Base-by-base conservation (phyloP, 192 early-diverging fungal genomes). In the Coemansia sp. region DNA sequence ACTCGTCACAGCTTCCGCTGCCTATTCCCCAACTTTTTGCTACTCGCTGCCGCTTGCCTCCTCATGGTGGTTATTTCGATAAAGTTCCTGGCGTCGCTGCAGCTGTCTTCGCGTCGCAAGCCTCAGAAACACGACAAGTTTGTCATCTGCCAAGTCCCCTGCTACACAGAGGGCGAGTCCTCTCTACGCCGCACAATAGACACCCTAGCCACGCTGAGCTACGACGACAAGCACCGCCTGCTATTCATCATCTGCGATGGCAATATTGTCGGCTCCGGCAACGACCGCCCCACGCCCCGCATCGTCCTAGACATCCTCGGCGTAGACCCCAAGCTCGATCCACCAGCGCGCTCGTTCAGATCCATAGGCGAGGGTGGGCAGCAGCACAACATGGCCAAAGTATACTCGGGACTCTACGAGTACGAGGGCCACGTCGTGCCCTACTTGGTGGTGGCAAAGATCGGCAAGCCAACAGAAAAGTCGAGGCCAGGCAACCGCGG, bases 271-370 rank as follows among this genome's bases (percentile, higher is more conserved):
- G 97, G 97, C 59, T 89, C 88, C 31, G 97, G 95, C 47, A 99
- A 99, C 82, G 95, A 97, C 75, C 87, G 90, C 28, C 93, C 97
- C 1, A 99, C 97, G 0, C 95, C 95, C 28, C 88, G 94, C 55
- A 99, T 99, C 64, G 95, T 97, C 6, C 82, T 99, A 56, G 94
- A 99, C 72, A 94, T 99, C 75, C 77, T 99, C 6, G 97, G 97
- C 31, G 93, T 95, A 3, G 92, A 94, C 68, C 86, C 88, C 18
- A 87, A 84, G 62, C 76, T 90, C 5, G 89, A 94, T 45, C 93
- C 95, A 0, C 92, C 93, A 67, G 88, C 94, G 2, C 82, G 90
- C 20, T 87, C 86, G 48, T 99, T 93, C 83, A 72, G 93, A 61
- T 90, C 94, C 16, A 88, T 97, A 34, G 93, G 89, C 39, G 93